Evolutionary conservation across 257 asterid species (phyloP).

Genomic region (Solanum chiquidenum): DNA sequence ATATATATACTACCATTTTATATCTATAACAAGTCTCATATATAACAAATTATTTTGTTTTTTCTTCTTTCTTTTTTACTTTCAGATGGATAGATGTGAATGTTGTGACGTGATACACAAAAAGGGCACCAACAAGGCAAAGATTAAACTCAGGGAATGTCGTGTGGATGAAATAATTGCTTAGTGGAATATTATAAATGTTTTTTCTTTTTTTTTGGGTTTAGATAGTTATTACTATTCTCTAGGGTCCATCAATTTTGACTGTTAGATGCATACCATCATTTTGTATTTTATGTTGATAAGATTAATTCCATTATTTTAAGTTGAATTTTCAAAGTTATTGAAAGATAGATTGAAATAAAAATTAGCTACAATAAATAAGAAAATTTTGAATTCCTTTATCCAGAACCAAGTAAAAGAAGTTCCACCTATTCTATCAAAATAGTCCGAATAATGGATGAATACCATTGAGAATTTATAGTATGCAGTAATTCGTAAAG

Average conservation of each 20-base stretch:
- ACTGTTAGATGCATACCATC: neutral
- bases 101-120: constrained; percentile 9
- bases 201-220: neutral
- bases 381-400: too few relatives aligned
- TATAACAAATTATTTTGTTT: neutral
- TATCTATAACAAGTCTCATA: neutral
- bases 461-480: too few relatives aligned
- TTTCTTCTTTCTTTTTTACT: neutral
- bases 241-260: neutral
- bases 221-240: neutral
- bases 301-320: neutral
- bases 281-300: neutral
- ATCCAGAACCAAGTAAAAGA: too few relatives aligned
- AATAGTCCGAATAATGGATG: too few relatives aligned
- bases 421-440: too few relatives aligned
- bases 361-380: too few relatives aligned
- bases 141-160: constrained; percentile 10
- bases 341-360: neutral
- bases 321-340: neutral
- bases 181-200: neutral
- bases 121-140: neutral
- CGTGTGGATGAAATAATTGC: constrained; percentile 4
- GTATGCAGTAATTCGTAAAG: too few relatives aligned
- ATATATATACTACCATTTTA: neutral
- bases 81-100: constrained; percentile 21